Conservation (phyloP, 208 protist species). For the Trypanosoma rangeli region DNA sequence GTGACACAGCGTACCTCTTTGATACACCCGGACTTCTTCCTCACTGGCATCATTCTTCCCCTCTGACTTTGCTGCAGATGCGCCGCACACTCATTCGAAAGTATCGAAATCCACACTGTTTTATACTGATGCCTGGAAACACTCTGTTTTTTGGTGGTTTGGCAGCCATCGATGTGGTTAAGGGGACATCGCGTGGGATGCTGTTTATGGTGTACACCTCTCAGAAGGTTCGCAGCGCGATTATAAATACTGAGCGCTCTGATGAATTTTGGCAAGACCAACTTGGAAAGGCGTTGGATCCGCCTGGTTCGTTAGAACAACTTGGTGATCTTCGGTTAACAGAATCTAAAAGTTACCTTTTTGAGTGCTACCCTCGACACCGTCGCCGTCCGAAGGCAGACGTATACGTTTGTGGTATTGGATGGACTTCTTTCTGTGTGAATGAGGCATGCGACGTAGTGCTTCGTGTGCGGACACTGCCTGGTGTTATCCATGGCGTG, state of each 20-base stretch:
- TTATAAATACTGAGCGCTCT: conserved; percentile 68
- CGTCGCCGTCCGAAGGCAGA: conserved; percentile 83
- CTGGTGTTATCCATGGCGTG: conserved; percentile 87
- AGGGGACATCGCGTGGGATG: conserved; percentile 64
- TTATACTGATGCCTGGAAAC: conserved; percentile 77
- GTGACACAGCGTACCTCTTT: conserved; percentile 61
- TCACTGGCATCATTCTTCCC: conserved; percentile 83
- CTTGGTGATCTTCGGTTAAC: conserved; percentile 55
- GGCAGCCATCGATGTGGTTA: conserved; percentile 84
- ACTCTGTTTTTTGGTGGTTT: conserved; percentile 85
- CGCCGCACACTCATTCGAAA: conserved; percentile 86
- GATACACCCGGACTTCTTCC: conserved; percentile 89
- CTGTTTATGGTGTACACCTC: conserved; percentile 91
- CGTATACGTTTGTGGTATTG: conserved; percentile 88
- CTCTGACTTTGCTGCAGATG: conserved; percentile 88
- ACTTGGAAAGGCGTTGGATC: conserved; percentile 74
- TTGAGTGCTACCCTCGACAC: conserved; percentile 86
- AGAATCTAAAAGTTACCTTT: conserved; percentile 80
- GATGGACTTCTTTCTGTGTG: conserved; percentile 87
- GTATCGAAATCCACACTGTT: conserved; percentile 87
- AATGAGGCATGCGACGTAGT: conserved; percentile 81
- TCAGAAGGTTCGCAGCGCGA: conserved; percentile 79
- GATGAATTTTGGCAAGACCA: conserved; percentile 85
- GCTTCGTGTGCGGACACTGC: conserved; percentile 87
- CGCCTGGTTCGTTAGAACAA: conserved; percentile 83